phyloP scores from a whole-genome alignment of 176 grass and related monocot genomes.

The Typha latifolia region DNA sequence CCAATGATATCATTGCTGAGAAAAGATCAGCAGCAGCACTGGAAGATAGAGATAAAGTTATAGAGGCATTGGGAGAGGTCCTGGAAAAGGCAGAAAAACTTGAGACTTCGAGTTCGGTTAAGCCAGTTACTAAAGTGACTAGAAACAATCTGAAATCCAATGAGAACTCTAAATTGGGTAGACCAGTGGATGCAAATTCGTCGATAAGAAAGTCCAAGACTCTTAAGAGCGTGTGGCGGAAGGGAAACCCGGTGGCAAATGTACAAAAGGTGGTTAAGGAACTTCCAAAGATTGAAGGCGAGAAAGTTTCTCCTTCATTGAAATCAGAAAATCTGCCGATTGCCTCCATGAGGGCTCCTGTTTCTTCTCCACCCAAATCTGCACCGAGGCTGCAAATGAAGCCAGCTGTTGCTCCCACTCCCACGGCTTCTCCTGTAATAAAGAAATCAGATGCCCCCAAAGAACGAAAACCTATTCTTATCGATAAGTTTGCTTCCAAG shows the following conservation, averaged over 20 bases:
- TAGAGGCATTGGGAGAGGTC: slow-evolving; percentile 67
- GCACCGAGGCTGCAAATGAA: slow-evolving; percentile 31
- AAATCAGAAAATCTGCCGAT: slow-evolving; percentile 21
- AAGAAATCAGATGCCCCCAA: slow-evolving; percentile 35
- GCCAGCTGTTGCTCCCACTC: slow-evolving; percentile 45
- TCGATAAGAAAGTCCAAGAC: slow-evolving; percentile 42
- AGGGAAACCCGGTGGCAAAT: slow-evolving; percentile 65
- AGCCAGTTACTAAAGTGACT: slow-evolving; percentile 3
- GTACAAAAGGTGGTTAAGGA: slow-evolving; percentile 58
- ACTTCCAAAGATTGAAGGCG: slow-evolving; percentile 34
- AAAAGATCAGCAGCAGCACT: slow-evolving; percentile 21
- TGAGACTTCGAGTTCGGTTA: slow-evolving; percentile 33
- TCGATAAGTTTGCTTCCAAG: slow-evolving; percentile 81
- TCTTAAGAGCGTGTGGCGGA: slow-evolving; percentile 85
- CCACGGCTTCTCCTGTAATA: slow-evolving; percentile 10
- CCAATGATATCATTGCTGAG: slow-evolving; percentile 14
- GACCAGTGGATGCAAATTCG: slow-evolving; percentile 22
- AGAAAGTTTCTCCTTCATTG: slow-evolving; percentile 28
- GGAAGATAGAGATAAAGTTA: slow-evolving; percentile 58
- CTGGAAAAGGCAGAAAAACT: slow-evolving; percentile 86
- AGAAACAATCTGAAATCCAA: slow-evolving; percentile 30
- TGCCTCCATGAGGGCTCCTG: slow-evolving; percentile 16
- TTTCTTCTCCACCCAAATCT: slow-evolving; percentile 17
- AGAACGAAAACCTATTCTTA: slow-evolving; percentile 81
- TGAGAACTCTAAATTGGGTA: slow-evolving; percentile 25